phyloP scores from a whole-genome alignment of 306 rosid species.

The Castanea crenata region DNA sequence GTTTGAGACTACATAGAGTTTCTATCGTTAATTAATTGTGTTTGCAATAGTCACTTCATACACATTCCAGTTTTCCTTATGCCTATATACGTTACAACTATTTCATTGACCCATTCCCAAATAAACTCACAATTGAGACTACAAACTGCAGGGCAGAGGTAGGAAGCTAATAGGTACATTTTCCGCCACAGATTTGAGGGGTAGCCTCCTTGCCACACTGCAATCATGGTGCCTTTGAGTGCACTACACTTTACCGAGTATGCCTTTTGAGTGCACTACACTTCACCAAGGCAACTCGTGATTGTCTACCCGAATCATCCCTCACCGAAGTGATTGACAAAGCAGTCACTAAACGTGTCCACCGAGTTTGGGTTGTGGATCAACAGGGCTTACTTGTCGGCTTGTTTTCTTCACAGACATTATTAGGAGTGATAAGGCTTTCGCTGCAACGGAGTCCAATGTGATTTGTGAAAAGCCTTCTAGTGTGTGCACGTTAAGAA shows the following conservation, averaged over 20 bases:
- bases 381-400: conserved; percentile 58
- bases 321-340: conserved; percentile 53
- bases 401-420: conserved; percentile 71
- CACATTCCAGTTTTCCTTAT: background rate
- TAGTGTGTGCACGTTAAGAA: background rate
- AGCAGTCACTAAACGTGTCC: conserved; percentile 65
- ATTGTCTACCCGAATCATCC: conserved; percentile 46
- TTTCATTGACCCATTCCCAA: background rate
- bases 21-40: background rate
- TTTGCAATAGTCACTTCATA: background rate
- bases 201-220: conserved; percentile 56
- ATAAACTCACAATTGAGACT: background rate
- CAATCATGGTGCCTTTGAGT: conserved; percentile 65
- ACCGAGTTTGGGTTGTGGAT: conserved; percentile 83
- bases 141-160: conserved; percentile 56
- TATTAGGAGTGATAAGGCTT: conserved; percentile 60
- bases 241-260: conserved; percentile 62
- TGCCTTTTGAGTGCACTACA: conserved; percentile 43
- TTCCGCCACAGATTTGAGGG: conserved; percentile 74
- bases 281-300: conserved; percentile 54
- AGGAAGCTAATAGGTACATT: conserved; percentile 67
- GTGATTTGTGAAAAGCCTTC: background rate
- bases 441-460: conserved; percentile 27
- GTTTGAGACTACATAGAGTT: background rate
- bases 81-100: background rate